A percentile compares a stretch with the other conserved stretches of the same genome.
These are phyloP conservation scores for Allium sativum DNA, from an alignment of 106 monocot species.

Conservation along the genomic window DNA sequence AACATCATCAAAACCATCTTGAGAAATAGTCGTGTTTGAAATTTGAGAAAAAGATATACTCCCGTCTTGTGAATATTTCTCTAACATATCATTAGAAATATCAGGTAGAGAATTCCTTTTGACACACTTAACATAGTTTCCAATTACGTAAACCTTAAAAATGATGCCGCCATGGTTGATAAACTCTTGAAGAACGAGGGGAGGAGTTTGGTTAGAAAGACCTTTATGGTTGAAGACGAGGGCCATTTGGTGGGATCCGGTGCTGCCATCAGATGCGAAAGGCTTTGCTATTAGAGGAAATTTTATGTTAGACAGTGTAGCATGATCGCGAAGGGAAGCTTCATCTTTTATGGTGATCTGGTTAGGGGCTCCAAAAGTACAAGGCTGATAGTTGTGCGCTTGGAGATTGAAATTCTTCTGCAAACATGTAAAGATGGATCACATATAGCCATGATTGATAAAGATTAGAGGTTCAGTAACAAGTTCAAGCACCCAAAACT, in stretches of 20 bases:
- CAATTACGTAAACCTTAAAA: conserved; percentile 67
- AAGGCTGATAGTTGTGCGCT: no score
- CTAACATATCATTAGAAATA: conserved; percentile 26
- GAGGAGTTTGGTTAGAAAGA: conserved; percentile 36
- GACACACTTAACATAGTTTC: conserved; percentile 50
- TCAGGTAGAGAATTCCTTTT: conserved; percentile 59
- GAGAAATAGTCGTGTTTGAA: conserved; percentile 4
- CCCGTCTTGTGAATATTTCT: conserved; percentile 6
- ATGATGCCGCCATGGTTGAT: conserved; percentile 63
- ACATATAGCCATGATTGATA: no score
- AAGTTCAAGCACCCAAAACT: no score
- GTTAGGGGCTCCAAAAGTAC: conserved; percentile 48
- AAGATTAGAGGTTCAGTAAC: no score
- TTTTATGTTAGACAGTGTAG: conserved; percentile 4
- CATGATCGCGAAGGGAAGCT: conserved; percentile 19
- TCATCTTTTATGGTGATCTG: conserved; percentile 33
- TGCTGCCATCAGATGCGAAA: conserved; percentile 49
- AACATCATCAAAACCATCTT: conserved; percentile 17
- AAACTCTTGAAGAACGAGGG: conserved; percentile 62
- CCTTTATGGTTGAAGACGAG: conserved; percentile 33
- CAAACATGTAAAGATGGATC: no score
- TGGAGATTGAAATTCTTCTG: no score
- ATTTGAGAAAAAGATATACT: conserved; percentile 44
- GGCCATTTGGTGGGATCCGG: conserved; percentile 51
- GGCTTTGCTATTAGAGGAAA: conserved; percentile 66